Evolutionary conservation across 768 basidiomycete genomes (phyloP), one percentile per base, ranked within the genome.

Genomic region (Termitomyces eurrhizus): DNA sequence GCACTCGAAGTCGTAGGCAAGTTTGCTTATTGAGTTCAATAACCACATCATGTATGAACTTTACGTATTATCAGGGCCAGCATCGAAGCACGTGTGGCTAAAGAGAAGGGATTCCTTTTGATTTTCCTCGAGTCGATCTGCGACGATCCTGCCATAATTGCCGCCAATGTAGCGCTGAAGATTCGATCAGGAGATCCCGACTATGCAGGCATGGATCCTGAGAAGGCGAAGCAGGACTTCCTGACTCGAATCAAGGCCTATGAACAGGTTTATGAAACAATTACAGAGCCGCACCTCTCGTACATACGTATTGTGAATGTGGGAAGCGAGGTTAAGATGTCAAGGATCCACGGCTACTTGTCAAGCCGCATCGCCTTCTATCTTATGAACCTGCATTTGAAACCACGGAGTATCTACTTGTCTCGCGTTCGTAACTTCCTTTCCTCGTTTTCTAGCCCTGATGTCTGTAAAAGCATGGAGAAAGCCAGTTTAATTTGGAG

Each of bases 341-440:
- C 84, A 56, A 81, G 88, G 64, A 98, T 99, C 57, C 86, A 95
- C 69, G 95, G 95, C 14, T 99, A 99, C 69, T 76, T 99, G 61
- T 93, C 95, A 69, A 94, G 93, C 80, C 89, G 97, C 39, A 94
- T 99, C 65, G 96, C 94, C 21, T 99, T 96, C 76, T 99, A 95
- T 74, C 80, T 99, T 57, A 98, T 98, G 95, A 98, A 98, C 72
- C 73, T 98, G 67, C 97, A 99, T 74, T 78, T 99, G 66, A 97
- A 97, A 67, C 96, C 97, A 7, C 83, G 97, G 60, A 93, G 89
- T 70, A 98, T 99, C 62, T 99, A 94, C 75, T 84, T 99, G 62
- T 98, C 97, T 5, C 77, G 97, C 67, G 96, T 98, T 69, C 68
- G 88, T 74, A 53, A 11, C 18, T 50, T 44, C 4, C n/a, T 53